A percentile compares a stretch with the other conserved stretches of the same genome.
Conservation (phyloP, 2,329 filamentous ascomycete species). For the Pseudogymnoascus destructans region DNA sequence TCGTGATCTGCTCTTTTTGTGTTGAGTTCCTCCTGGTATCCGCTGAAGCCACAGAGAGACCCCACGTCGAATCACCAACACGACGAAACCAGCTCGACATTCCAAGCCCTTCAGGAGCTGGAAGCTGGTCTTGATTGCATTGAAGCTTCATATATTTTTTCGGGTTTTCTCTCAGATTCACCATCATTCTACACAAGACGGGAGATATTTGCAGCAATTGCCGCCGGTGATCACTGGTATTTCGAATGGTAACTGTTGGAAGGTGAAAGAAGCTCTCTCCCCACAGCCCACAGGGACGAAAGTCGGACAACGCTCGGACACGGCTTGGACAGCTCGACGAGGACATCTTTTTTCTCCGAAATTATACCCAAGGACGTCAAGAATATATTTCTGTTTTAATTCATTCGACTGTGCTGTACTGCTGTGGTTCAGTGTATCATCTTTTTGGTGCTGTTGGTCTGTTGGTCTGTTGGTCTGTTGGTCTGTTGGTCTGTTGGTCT, state of each 20-base stretch:
- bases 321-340: not conserved
- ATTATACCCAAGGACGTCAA: not conserved
- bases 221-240: not conserved
- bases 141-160: not conserved
- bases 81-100: not conserved
- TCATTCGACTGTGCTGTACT: not conserved
- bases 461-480: too few species aligned
- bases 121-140: not conserved
- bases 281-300: conserved; percentile 3
- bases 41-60: not conserved
- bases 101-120: not conserved
- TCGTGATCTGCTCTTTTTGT: not conserved
- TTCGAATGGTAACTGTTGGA: conserved; percentile 6
- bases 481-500: too few species aligned
- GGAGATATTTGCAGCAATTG: not conserved
- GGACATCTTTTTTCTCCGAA: not conserved
- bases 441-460: not conserved
- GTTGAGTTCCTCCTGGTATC: not conserved
- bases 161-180: not conserved
- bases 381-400: conserved; percentile 1
- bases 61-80: not conserved
- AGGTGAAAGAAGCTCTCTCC: conserved; percentile 7
- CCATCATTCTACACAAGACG: not conserved
- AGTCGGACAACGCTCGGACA: not conserved
- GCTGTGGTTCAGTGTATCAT: not conserved